Base-by-base conservation (phyloP, 495 filamentous ascomycete genomes). In the Parathielavia appendiculata region DNA sequence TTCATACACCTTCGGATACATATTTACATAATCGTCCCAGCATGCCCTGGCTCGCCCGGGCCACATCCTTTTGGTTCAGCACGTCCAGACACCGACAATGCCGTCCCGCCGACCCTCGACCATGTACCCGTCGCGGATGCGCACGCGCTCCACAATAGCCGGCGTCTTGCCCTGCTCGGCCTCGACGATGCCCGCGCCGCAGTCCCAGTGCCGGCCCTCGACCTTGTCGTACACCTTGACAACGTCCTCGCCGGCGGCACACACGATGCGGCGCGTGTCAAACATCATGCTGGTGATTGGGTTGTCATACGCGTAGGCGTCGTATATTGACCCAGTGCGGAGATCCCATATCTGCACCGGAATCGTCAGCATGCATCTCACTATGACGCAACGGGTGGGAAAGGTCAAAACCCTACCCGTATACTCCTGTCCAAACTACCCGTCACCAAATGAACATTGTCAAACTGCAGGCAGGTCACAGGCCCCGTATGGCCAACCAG, bases 241-340 rank as follows among this genome's bases (percentile, higher is more conserved):
- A 30, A 97, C 90, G 63, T 86, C 86, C 70, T 97, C 92, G 47
- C 91, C 88, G 0, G 90, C 91, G 4, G 93, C 92, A 45, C 90
- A 83, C 9, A 92, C 91, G 60, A 99, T 99, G 43, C 93, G 84
- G 30, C 92, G 85, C 13, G 80, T 77, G 71, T 99, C 93, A 66
- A 99, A 99, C 86, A 93, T 93, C 93, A 97, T 97, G 77, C 87
- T 91, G 23, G 90, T 96, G 60, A 99, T 82, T 0, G 92, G 86
- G 66, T 90, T 80, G 67, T 97, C 91, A 70, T 97, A 99, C 44
- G 93, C 93, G 67, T 89, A 99, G 34, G 92, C 95, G 68, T 99
- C 93, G 68, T 87, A 90, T 63, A 99, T 97, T 14, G 91, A 92
- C 40, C 93, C 93, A 14, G 88, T 99, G 41, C 93, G 88, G 44